Evolutionary conservation across 1,284 basidiomycete genomes (phyloP).

Genomic region (Bjerkandera adusta): DNA sequence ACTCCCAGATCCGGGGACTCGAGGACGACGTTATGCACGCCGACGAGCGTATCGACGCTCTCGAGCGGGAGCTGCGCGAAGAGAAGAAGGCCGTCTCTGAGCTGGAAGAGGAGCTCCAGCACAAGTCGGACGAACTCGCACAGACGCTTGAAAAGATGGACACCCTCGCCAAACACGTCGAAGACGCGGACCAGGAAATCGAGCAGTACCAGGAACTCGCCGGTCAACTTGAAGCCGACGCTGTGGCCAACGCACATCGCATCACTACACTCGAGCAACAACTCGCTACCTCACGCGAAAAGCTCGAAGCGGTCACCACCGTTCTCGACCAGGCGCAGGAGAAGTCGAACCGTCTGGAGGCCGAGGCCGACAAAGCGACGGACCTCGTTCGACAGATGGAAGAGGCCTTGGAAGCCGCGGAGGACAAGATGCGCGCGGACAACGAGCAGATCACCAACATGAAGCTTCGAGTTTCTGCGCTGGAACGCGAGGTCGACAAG

Average conservation of each 20-base stretch:
- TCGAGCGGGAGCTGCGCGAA: constrained; percentile 52
- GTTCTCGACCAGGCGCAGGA: constrained; percentile 48
- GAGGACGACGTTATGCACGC: constrained; percentile 51
- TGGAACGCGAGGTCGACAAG: constrained; percentile 60
- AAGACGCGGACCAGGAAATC: constrained; percentile 33
- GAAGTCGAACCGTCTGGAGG: constrained; percentile 49
- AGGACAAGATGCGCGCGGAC: constrained; percentile 62
- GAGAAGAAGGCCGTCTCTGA: constrained; percentile 38
- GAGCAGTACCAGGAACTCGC: constrained; percentile 46
- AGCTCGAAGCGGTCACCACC: constrained; percentile 40
- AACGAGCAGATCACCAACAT: constrained; percentile 53
- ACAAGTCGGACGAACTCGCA: constrained; percentile 26
- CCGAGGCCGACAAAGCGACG: constrained; percentile 46
- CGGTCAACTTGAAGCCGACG: constrained; percentile 56
- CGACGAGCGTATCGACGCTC: constrained; percentile 46
- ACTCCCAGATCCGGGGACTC: constrained; percentile 50
- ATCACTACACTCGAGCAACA: constrained; percentile 53
- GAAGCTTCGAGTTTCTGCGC: constrained; percentile 46
- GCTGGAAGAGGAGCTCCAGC: constrained; percentile 37
- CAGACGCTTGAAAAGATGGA: constrained; percentile 21
- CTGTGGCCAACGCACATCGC: constrained; percentile 41
- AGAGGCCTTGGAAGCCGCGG: constrained; percentile 67
- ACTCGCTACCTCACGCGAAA: constrained; percentile 43
- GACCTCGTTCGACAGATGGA: constrained; percentile 66
- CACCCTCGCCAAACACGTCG: constrained; percentile 29